Conservation (phyloP, 495 filamentous ascomycete genomes). For the Xylaria telfairii region DNA sequence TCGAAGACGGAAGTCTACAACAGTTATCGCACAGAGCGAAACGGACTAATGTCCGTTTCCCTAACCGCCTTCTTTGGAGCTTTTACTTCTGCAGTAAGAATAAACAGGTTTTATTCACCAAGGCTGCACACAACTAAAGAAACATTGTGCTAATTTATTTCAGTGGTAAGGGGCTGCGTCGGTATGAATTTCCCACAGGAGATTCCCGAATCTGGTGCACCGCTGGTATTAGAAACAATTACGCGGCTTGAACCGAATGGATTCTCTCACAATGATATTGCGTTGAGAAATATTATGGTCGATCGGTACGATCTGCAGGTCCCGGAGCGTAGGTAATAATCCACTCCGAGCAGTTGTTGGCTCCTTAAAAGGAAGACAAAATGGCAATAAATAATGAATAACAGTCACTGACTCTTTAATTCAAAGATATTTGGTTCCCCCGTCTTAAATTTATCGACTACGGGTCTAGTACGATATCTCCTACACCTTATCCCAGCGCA, state of each 20-base stretch:
- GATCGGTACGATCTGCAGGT: background rate
- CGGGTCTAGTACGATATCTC: background rate
- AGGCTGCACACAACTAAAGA: background rate
- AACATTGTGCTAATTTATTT: background rate
- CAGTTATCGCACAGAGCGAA: background rate
- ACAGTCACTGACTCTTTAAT: background rate
- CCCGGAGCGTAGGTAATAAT: constrained; percentile 1
- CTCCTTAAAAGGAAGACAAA: too few species aligned
- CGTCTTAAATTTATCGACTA: constrained; percentile 3
- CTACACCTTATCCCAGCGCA: too few species aligned
- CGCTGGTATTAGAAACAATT: background rate
- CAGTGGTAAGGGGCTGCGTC: constrained; percentile 1
- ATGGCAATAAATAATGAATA: background rate
- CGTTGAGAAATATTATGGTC: background rate
- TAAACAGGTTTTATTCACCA: background rate
- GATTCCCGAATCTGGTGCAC: background rate
- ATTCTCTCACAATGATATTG: constrained; percentile 5
- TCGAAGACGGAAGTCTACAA: background rate
- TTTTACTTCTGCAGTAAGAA: constrained; percentile 10
- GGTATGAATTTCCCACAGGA: background rate
- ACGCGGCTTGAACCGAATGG: background rate
- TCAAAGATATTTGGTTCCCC: background rate
- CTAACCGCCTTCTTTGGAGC: constrained; percentile 15
- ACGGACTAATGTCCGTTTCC: background rate
- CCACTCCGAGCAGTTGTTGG: too few species aligned